Evolutionary conservation across 2,329 filamentous ascomycete species (phyloP).

Genomic region (Colletotrichum australisinense): DNA sequence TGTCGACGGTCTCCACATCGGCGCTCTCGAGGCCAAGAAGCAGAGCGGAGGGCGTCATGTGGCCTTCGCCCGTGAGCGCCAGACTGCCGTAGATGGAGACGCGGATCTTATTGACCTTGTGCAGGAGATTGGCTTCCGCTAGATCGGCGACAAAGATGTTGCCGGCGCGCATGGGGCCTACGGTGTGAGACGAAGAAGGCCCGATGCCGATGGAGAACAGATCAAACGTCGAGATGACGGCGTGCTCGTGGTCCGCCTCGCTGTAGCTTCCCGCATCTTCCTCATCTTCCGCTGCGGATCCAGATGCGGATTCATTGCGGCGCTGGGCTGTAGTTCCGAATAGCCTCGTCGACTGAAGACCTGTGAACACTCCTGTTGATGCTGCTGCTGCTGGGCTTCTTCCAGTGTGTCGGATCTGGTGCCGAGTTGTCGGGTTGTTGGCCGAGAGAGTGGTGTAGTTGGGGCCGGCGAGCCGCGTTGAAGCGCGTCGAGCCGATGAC

Average conservation of each 20-base stretch:
- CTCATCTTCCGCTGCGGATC: conserved; percentile 41
- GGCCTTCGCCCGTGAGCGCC: conserved; percentile 62
- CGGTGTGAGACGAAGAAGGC: conserved; percentile 62
- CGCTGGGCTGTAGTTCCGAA: conserved; percentile 24
- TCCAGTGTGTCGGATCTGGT: neutral
- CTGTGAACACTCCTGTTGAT: neutral
- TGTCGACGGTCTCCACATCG: conserved; percentile 61
- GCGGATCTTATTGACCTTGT: conserved; percentile 58
- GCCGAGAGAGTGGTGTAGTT: conserved; percentile 1
- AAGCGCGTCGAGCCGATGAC: conserved; percentile 30
- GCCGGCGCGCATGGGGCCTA: conserved; percentile 63
- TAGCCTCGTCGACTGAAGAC: neutral
- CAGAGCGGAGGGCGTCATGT: conserved; percentile 63
- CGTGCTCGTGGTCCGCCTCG: conserved; percentile 62
- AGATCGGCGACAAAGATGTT: conserved; percentile 63
- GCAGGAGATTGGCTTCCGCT: conserved; percentile 56
- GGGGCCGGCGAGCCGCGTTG: conserved; percentile 19
- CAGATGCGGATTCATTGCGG: conserved; percentile 9
- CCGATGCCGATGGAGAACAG: conserved; percentile 64
- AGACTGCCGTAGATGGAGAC: conserved; percentile 62
- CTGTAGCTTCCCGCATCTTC: conserved; percentile 55
- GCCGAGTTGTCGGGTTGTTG: conserved; percentile 11
- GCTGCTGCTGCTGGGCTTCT: too few species aligned
- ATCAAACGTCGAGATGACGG: conserved; percentile 64
- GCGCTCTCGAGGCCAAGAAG: conserved; percentile 61